Evolutionary conservation across 441 rosid species (phyloP).

Genomic region (Sinapis alba): DNA sequence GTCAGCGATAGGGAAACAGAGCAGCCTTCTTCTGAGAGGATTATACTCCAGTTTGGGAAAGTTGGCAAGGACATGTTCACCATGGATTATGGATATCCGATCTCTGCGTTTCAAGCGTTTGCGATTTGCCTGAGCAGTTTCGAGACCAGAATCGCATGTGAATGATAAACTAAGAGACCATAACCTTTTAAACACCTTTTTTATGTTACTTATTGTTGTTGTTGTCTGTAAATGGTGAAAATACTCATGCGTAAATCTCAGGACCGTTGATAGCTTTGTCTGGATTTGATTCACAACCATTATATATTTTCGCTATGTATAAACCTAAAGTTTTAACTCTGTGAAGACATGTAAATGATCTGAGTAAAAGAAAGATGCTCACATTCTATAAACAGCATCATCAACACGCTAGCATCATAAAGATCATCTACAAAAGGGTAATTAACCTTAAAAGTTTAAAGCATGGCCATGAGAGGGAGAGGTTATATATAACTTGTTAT

Average conservation of each 20-base stretch:
- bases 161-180: constrained; percentile 38
- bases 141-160: constrained; percentile 75
- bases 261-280: constrained; percentile 13
- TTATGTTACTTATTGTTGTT: constrained; percentile 8
- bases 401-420: background rate
- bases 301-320: background rate
- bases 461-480: background rate
- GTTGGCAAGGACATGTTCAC: constrained; percentile 74
- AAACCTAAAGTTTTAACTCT: background rate
- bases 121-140: constrained; percentile 75
- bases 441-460: background rate
- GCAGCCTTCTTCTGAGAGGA: constrained; percentile 47
- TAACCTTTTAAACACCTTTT: background rate
- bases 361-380: background rate
- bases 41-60: constrained; percentile 77
- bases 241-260: background rate
- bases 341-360: background rate
- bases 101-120: constrained; percentile 77
- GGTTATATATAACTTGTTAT: constrained; percentile 15
- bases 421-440: background rate
- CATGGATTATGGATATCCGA: constrained; percentile 78
- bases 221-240: constrained; percentile 6
- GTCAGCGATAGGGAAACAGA: constrained; percentile 45
- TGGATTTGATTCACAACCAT: background rate
- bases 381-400: background rate